phyloP scores from a whole-genome alignment of 768 basidiomycete genomes.

The Trametes maxima region DNA sequence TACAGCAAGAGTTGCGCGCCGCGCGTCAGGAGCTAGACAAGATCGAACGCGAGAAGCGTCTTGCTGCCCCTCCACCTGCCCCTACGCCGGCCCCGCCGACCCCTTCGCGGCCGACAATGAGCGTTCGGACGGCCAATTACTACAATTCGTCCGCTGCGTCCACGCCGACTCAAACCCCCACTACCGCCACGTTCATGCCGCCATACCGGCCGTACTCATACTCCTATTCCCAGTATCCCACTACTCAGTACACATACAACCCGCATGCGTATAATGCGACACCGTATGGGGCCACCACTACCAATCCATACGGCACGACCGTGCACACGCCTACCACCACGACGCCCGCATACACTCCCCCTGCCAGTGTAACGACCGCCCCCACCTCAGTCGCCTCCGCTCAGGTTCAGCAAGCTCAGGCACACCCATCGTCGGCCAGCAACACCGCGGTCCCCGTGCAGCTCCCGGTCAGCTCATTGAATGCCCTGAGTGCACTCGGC shows the following conservation, averaged over 20 bases:
- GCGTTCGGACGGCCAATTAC: conserved; percentile 18
- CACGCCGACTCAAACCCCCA: conserved; percentile 38
- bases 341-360: conserved; percentile 6
- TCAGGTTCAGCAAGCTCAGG: conserved; percentile 19
- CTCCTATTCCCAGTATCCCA: conserved; percentile 31
- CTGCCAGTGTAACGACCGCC: not conserved
- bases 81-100: conserved; percentile 16
- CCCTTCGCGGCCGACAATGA: conserved; percentile 17
- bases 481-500: conserved; percentile 66
- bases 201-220: conserved; percentile 33
- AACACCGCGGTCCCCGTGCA: conserved; percentile 58
- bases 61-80: conserved; percentile 30
- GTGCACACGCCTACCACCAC: conserved; percentile 3
- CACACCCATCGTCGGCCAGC: conserved; percentile 11
- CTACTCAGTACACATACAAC: conserved; percentile 30
- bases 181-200: conserved; percentile 26
- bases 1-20: conserved; percentile 62
- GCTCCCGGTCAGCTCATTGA: conserved; percentile 61
- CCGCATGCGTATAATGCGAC: conserved; percentile 22
- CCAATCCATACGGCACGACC: conserved; percentile 16
- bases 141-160: conserved; percentile 32
- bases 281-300: conserved; percentile 16
- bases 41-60: conserved; percentile 69
- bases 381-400: conserved; percentile 15
- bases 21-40: conserved; percentile 68